Base-by-base conservation (phyloP, 257 asterid species). In the Salvia splendens region DNA sequence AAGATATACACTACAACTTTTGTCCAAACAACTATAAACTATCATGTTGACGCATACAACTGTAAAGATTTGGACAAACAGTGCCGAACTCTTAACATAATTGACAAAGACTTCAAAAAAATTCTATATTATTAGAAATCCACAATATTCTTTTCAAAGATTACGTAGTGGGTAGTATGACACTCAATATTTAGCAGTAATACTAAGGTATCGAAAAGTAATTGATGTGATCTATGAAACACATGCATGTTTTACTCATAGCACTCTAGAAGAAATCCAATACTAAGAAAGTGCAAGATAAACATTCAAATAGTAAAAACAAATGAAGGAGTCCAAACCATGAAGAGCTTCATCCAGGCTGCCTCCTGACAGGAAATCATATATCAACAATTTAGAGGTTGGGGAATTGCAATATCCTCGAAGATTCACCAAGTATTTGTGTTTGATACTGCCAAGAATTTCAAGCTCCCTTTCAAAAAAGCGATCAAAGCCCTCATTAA, bases 321-420 rank as follows among this genome's bases (percentile, higher is more conserved):
- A 62, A 61, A 14, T 7, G 46, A 68, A 71, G 58, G 74, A 57
- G 45, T 62, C 11, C 80, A 51, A 71, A 90, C 95, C 97, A 65
- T 88, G 95, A 61, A 91, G 89, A 82, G 86, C 89, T 80, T 91
- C 96, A 83, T 91, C 97, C 69, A 91, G 80, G 82, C 95, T 88
- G 77, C 97, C 97, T 69, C 96, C 97, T 6, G 96, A 78, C 49
- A 91, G 79, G 68, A 72, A 91, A 80, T 91, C 97, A 77, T 91
- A 91, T 61, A 91, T 84, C 65, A 91, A 79, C 73, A 91, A 79
- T 72, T 91, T 90, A 15, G 97, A 90, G 1, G 91, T 81, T 16
- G 91, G 95, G 73, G 97, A 83, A 79, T 88, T 91, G 85, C 97
- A 91, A 75, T 91, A 91, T 77, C 97, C 97, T 64, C 97, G 84